A percentile compares a stretch with the other conserved stretches of the same genome.
Conservation (phyloP, 192 early-diverging fungal genomes). For the Backusella sp. region DNA sequence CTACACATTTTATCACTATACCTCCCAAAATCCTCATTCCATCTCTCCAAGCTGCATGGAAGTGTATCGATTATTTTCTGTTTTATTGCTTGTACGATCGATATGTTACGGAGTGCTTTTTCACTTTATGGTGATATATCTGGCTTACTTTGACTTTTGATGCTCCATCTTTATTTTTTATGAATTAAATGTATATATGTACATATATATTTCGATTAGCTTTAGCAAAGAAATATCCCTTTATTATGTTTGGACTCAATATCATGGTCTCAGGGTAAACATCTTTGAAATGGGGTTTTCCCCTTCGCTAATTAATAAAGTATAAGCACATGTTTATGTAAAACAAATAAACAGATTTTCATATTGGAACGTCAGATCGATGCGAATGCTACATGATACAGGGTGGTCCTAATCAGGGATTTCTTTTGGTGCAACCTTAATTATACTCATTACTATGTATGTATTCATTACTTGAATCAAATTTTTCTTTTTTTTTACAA, state of each 20-base stretch:
- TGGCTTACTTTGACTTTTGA: too few relatives aligned
- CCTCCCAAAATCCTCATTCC: not conserved
- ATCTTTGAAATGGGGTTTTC: not conserved
- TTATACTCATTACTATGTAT: too few relatives aligned
- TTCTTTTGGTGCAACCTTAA: not conserved
- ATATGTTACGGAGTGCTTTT: not conserved
- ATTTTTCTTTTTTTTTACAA: too few relatives aligned
- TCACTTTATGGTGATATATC: too few relatives aligned
- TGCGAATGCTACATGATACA: not conserved
- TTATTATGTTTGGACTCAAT: not conserved
- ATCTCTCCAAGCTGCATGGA: not conserved
- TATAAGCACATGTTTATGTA: not conserved
- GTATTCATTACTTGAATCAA: too few relatives aligned
- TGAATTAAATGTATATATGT: too few relatives aligned
- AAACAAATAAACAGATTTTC: not conserved
- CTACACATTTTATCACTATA: not conserved
- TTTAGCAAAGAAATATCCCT: too few relatives aligned
- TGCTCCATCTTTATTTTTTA: too few relatives aligned
- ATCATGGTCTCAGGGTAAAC: not conserved
- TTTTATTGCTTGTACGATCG: not conserved
- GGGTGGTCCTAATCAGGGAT: not conserved
- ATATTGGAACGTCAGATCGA: not conserved
- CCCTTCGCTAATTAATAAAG: not conserved
- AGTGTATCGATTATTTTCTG: not conserved
- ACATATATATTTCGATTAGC: too few relatives aligned